Conservation (phyloP, 2,329 filamentous ascomycete genomes). For the Penicillium olsonii region DNA sequence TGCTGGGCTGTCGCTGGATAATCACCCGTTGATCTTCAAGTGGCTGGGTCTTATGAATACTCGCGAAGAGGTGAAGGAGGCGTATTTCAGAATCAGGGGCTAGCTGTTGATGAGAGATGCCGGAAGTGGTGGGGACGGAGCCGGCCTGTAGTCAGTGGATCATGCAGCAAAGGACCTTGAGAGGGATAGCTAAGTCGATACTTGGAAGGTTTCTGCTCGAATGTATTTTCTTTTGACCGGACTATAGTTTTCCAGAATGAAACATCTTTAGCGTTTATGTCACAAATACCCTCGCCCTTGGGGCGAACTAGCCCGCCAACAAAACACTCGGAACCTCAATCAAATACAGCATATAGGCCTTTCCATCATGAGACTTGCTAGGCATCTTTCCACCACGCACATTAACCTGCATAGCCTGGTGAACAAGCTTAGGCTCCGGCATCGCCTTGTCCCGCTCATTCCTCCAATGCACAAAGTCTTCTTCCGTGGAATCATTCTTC, state of each 20-base stretch:
- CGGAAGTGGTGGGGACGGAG: not conserved
- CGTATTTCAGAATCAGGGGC: conserved; percentile 38
- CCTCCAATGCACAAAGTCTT: conserved; percentile 37
- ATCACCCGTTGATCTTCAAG: conserved; percentile 42
- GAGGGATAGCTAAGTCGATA: too few species aligned
- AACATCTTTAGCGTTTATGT: too few species aligned
- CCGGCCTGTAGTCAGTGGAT: not conserved
- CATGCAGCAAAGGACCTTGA: not conserved
- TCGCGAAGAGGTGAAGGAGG: conserved; percentile 43
- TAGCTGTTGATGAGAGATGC: not conserved
- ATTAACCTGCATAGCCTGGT: conserved; percentile 44
- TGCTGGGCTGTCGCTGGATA: conserved; percentile 43
- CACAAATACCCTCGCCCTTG: too few species aligned
- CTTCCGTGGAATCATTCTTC: conserved; percentile 23
- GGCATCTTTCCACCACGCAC: conserved; percentile 41
- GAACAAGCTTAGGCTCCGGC: conserved; percentile 36
- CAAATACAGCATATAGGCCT: conserved; percentile 15
- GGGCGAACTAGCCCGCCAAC: conserved; percentile 7
- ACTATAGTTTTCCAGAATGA: too few species aligned
- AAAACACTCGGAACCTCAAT: conserved; percentile 14
- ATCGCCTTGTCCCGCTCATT: conserved; percentile 33
- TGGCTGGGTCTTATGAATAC: conserved; percentile 41
- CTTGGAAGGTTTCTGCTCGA: too few species aligned
- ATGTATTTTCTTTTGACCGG: not conserved
- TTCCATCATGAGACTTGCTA: conserved; percentile 13